Evolutionary conservation across 768 basidiomycete species (phyloP).

Genomic region (Leccinum barrowsii): DNA sequence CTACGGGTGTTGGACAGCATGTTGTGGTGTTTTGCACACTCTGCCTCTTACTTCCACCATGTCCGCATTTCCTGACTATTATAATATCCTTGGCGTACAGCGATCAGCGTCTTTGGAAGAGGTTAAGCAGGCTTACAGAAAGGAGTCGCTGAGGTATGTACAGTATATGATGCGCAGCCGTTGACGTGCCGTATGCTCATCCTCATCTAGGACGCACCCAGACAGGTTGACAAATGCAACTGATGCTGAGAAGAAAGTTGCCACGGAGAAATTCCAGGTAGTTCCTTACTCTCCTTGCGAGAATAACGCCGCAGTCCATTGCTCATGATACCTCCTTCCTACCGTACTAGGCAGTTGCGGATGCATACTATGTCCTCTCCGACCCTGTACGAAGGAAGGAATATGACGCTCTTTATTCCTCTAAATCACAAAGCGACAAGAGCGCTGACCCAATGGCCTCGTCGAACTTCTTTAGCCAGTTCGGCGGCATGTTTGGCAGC

Average conservation of each 20-base stretch:
- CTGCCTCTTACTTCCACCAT: constrained; percentile 37
- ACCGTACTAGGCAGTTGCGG: constrained; percentile 65
- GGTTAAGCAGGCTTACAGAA: constrained; percentile 73
- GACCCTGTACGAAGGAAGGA: constrained; percentile 69
- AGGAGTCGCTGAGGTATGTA: constrained; percentile 65
- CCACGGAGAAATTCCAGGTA: constrained; percentile 87
- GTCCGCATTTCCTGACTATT: constrained; percentile 81
- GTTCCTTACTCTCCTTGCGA: not conserved
- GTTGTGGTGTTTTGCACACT: not conserved
- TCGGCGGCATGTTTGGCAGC: constrained; percentile 65
- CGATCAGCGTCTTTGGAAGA: constrained; percentile 65
- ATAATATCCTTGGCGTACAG: constrained; percentile 54
- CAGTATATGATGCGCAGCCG: not conserved
- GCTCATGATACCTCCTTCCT: not conserved
- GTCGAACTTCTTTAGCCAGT: constrained; percentile 71
- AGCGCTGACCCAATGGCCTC: constrained; percentile 66
- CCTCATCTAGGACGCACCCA: constrained; percentile 71
- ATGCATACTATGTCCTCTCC: constrained; percentile 91
- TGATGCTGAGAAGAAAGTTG: constrained; percentile 61
- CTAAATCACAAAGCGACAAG: constrained; percentile 46
- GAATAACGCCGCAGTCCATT: not conserved
- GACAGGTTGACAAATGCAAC: constrained; percentile 75
- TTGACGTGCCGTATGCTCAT: constrained; percentile 9
- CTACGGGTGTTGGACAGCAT: constrained; percentile 10
- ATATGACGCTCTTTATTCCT: constrained; percentile 66